phyloP scores from a whole-genome alignment of 176 grass and related monocot species.

The Sorghum bicolor region Sorghum_bicolor_NCBIv3 NC_012870.2:6938001-6938500 shows the following conservation, averaged over 20 bases:
- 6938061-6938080: slow-evolving; percentile 87
- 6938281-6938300: slow-evolving; percentile 66
- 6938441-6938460: slow-evolving; percentile 93
- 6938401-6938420: slow-evolving; percentile 76
- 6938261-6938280: slow-evolving; percentile 44
- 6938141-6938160: slow-evolving; percentile 60
- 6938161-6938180: slow-evolving; percentile 50
- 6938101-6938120: slow-evolving; percentile 72
- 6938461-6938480: slow-evolving; percentile 73
- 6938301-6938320: slow-evolving; percentile 77
- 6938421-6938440: slow-evolving; percentile 41
- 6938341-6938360: slow-evolving; percentile 57
- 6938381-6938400: slow-evolving; percentile 81
- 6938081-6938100: slow-evolving; percentile 83
- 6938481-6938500: slow-evolving; percentile 58
- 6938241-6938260: slow-evolving; percentile 53
- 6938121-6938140: slow-evolving; percentile 45
- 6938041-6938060: slow-evolving; percentile 73
- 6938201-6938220: slow-evolving; percentile 56
- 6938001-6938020: slow-evolving; percentile 34
- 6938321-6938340: slow-evolving; percentile 54
- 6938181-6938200: slow-evolving; percentile 46
- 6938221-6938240: slow-evolving; percentile 62
- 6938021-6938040: slow-evolving; percentile 22
- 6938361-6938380: slow-evolving; percentile 63